Evolutionary conservation across 1,139 yeast species (phyloP).

Genomic region (Debaryomyces udenii): DNA sequence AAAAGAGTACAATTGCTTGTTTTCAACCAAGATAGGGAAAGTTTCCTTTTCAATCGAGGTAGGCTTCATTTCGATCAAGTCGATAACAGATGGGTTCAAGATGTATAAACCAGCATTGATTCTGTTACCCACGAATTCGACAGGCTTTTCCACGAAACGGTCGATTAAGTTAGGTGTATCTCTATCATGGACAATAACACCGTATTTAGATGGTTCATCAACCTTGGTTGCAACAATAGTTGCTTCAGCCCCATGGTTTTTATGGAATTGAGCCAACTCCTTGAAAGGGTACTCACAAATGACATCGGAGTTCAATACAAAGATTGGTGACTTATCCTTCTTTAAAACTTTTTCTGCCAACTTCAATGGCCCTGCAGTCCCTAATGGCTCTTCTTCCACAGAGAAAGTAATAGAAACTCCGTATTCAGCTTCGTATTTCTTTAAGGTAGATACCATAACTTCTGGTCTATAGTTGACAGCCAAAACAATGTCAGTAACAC

Average conservation of each 20-base stretch:
- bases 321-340: constrained; percentile 96
- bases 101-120: constrained; percentile 97
- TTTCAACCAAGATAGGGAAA: constrained; percentile 93
- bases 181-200: constrained; percentile 97
- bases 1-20: constrained; percentile 87
- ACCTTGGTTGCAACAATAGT: constrained; percentile 99
- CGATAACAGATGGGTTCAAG: constrained; percentile 95
- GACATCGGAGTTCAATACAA: constrained; percentile 96
- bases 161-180: constrained; percentile 92
- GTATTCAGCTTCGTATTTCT: constrained; percentile 91
- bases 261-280: constrained; percentile 92
- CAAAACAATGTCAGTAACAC: constrained; percentile 96
- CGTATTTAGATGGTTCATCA: constrained; percentile 98
- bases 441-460: constrained; percentile 94
- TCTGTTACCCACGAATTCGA: constrained; percentile 97
- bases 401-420: constrained; percentile 96
- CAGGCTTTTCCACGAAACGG: constrained; percentile 99
- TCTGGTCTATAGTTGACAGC: constrained; percentile 99
- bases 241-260: constrained; percentile 95
- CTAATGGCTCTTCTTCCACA: constrained; percentile 98
- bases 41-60: constrained; percentile 99
- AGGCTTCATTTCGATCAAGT: constrained; percentile 95
- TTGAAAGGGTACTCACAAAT: constrained; percentile 97
- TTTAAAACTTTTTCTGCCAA: constrained; percentile 92
- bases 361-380: constrained; percentile 99